phyloP scores from a whole-genome alignment of 2,329 filamentous ascomycete species.

The Phaeophleospora eucalypticola region DNA sequence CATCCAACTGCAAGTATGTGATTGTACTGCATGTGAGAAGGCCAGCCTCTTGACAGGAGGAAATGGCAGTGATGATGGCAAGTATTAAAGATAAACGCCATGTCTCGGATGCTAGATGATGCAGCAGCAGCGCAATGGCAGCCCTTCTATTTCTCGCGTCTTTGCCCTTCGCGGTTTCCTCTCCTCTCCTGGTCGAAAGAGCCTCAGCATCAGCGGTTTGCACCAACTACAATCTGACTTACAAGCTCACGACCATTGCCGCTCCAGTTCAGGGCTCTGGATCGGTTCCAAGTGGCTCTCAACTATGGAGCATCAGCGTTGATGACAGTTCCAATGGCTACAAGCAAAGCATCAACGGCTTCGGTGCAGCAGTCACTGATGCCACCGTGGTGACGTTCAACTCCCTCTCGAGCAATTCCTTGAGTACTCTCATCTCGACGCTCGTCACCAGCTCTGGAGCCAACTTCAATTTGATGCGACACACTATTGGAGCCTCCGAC shows the following conservation, averaged over 20 bases:
- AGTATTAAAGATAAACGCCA: too few species aligned
- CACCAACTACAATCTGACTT: conserved; percentile 15
- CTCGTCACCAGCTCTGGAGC: conserved; percentile 17
- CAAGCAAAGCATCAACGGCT: conserved; percentile 17
- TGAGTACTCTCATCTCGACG: conserved; percentile 9
- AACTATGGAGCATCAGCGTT: conserved; percentile 17
- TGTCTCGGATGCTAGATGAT: too few species aligned
- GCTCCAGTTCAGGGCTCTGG: conserved; percentile 8
- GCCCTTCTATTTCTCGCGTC: background rate
- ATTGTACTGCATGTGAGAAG: too few species aligned
- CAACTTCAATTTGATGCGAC: conserved; percentile 19
- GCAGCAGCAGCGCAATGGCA: background rate
- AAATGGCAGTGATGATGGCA: too few species aligned
- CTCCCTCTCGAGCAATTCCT: conserved; percentile 9
- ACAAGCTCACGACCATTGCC: conserved; percentile 15
- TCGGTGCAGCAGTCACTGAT: conserved; percentile 21
- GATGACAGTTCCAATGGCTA: conserved; percentile 23
- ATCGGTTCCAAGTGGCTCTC: conserved; percentile 4
- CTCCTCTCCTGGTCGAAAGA: background rate
- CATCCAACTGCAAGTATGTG: too few species aligned
- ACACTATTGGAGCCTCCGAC: conserved; percentile 20
- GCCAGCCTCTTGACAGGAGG: too few species aligned
- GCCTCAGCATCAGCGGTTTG: conserved; percentile 13
- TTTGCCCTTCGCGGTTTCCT: background rate
- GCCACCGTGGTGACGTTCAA: conserved; percentile 18